These are phyloP conservation scores for Tricholoma flavovirens DNA, from an alignment of 768 basidiomycete species.

Conservation along the genomic window DNA sequence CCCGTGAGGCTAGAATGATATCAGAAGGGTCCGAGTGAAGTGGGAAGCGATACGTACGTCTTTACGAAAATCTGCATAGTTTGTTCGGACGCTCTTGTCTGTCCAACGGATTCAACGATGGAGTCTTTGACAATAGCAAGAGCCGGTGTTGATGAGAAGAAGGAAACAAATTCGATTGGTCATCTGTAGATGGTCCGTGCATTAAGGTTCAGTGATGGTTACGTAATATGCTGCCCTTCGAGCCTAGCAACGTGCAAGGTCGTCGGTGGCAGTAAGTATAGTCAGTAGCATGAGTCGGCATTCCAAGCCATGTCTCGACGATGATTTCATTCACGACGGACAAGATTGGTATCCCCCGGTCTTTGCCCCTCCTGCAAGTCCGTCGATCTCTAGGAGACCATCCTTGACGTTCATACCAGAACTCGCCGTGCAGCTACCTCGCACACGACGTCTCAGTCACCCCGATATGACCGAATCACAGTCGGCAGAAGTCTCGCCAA, in stretches of 20 bases:
- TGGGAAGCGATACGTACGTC: conserved; percentile 51
- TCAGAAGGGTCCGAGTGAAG: neutral
- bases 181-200: conserved; percentile 42
- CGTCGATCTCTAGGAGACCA: conserved; percentile 9
- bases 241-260: no score
- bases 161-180: conserved; percentile 24
- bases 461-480: conserved; percentile 3
- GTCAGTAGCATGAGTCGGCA: no score
- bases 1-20: conserved; percentile 75
- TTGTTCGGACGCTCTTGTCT: conserved; percentile 69
- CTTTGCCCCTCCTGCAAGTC: conserved; percentile 15
- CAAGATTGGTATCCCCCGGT: conserved; percentile 15
- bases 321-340: neutral
- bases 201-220: conserved; percentile 24
- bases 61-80: conserved; percentile 99
- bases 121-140: conserved; percentile 90
- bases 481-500: conserved; percentile 2
- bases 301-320: no score
- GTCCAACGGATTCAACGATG: conserved; percentile 86
- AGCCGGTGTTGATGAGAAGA: conserved; percentile 29
- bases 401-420: conserved; percentile 7
- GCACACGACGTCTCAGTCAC: conserved; percentile 5
- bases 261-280: no score
- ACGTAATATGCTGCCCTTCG: no score
- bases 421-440: neutral